Percentiles rank a stretch among this genome's conserved stretches.
phyloP scores from a whole-genome alignment of 805 yeast genomes.

The Blastobotrys terrestris region DNA sequence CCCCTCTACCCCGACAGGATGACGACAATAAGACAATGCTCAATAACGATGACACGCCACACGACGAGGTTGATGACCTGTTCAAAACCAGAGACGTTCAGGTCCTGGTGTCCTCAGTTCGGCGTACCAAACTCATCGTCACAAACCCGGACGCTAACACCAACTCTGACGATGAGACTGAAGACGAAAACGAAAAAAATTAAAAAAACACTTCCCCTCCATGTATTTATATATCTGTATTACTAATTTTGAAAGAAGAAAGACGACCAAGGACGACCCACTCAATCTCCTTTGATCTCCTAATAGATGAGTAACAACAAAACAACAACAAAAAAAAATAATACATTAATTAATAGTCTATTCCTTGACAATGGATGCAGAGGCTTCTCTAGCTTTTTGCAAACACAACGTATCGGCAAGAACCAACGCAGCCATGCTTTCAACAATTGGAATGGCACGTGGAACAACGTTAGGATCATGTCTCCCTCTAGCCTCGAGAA shows the following conservation, averaged over 20 bases:
- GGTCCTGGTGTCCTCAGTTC: conserved; percentile 59
- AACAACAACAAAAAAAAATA: neutral
- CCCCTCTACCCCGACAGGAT: neutral
- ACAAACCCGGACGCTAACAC: conserved; percentile 50
- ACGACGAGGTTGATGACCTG: conserved; percentile 35
- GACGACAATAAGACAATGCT: neutral
- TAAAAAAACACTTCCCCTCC: neutral
- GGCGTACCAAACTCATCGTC: conserved; percentile 54
- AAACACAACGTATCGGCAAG: conserved; percentile 79
- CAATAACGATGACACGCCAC: conserved; percentile 8
- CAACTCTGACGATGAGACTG: neutral
- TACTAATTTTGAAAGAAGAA: neutral
- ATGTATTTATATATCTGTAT: neutral
- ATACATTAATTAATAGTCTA: neutral
- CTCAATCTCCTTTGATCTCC: too few species aligned
- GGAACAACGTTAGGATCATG: conserved; percentile 99
- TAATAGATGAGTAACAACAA: too few species aligned
- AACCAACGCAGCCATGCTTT: conserved; percentile 96
- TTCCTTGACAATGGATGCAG: conserved; percentile 17
- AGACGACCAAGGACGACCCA: too few species aligned
- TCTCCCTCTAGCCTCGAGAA: conserved; percentile 92
- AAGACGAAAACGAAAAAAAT: neutral
- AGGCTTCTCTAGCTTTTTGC: conserved; percentile 76
- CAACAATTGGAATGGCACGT: conserved; percentile 97
- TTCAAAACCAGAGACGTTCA: conserved; percentile 58